Evolutionary conservation across 2,329 filamentous ascomycete species (phyloP).

Genomic region (Colletotrichum sp.): DNA sequence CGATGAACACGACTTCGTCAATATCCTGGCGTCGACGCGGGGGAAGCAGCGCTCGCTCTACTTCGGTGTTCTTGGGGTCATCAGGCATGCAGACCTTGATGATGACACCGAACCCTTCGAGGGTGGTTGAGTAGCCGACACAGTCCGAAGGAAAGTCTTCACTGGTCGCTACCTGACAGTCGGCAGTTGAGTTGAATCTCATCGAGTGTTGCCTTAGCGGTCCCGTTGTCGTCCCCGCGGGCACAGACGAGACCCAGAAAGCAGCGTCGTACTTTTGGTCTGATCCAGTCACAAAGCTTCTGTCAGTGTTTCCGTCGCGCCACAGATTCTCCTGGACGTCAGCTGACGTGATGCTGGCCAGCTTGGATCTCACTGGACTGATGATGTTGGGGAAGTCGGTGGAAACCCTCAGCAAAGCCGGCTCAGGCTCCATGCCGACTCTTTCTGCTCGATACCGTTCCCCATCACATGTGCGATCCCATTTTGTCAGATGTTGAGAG

Average conservation of each 20-base stretch:
- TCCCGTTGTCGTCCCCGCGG: constrained; percentile 8
- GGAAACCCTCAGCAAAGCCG: neutral
- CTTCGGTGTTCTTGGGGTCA: neutral
- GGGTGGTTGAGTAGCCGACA: constrained; percentile 2
- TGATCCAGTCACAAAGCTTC: constrained; percentile 3
- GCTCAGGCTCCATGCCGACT: constrained; percentile 15
- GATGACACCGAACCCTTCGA: constrained; percentile 9
- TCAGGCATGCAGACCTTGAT: constrained; percentile 12
- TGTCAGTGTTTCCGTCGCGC: constrained; percentile 4
- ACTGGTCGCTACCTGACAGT: neutral
- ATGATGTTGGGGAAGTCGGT: neutral
- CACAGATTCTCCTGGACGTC: constrained; percentile 16
- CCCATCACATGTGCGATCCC: constrained; percentile 5
- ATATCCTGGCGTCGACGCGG: constrained; percentile 9
- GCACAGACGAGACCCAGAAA: constrained; percentile 18
- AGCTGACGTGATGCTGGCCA: constrained; percentile 10
- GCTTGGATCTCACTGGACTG: neutral
- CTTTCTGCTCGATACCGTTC: neutral
- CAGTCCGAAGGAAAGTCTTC: constrained; percentile 11
- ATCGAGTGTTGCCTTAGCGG: constrained; percentile 17
- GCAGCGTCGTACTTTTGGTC: constrained; percentile 6
- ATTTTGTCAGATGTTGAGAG: neutral
- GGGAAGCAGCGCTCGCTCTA: neutral
- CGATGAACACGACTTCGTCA: constrained; percentile 8
- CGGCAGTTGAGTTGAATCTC: constrained; percentile 10